Evolutionary conservation across 2,329 filamentous ascomycete genomes (phyloP).

Genomic region (Aspergillus sp.): DNA sequence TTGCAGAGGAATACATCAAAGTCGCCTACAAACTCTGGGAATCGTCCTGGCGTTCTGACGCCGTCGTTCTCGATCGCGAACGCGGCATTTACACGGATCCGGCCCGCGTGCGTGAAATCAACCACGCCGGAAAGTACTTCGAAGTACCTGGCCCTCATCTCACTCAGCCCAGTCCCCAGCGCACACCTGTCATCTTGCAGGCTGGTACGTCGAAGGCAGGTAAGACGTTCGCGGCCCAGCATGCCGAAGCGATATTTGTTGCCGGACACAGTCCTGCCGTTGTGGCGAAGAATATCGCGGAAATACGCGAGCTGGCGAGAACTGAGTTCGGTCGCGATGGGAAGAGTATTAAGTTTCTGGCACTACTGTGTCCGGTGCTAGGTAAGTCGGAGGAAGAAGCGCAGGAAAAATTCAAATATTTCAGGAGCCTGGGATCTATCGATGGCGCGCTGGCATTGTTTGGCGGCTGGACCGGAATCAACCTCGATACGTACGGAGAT

Average conservation of each 20-base stretch:
- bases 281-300: conserved; percentile 61
- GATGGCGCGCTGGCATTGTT: conserved; percentile 71
- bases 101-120: conserved; percentile 61
- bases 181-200: conserved; percentile 68
- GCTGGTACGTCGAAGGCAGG: conserved; percentile 67
- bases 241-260: conserved; percentile 71
- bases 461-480: conserved; percentile 72
- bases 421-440: conserved; percentile 59
- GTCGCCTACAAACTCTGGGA: conserved; percentile 68
- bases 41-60: conserved; percentile 66
- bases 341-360: conserved; percentile 64
- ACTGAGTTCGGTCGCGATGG: conserved; percentile 58
- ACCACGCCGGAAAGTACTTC: conserved; percentile 66
- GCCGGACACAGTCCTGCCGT: conserved; percentile 64
- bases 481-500: conserved; percentile 60
- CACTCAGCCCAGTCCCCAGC: conserved; percentile 65
- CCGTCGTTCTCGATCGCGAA: conserved; percentile 60
- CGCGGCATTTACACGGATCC: conserved; percentile 61
- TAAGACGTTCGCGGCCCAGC: conserved; percentile 66
- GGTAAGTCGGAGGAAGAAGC: conserved; percentile 67
- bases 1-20: conserved; percentile 64
- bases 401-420: conserved; percentile 61
- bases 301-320: conserved; percentile 59
- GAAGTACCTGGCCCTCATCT: conserved; percentile 65
- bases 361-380: conserved; percentile 64